Conservation (phyloP, 805 yeast species). For the Metschnikowia matae region DNA sequence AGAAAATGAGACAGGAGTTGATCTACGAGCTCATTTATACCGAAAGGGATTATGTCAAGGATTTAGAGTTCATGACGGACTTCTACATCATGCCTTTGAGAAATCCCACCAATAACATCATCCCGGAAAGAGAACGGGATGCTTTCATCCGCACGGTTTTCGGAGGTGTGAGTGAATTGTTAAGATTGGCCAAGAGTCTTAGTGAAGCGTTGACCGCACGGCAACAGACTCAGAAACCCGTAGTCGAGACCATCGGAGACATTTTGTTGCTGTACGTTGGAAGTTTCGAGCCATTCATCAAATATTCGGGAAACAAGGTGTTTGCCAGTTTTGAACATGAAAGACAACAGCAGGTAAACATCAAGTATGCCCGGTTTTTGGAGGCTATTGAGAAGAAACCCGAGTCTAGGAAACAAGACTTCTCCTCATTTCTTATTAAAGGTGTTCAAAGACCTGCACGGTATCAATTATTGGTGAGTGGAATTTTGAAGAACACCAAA, state of each 20-base stretch:
- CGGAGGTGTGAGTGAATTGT: slow-evolving; percentile 82
- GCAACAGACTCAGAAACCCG: slow-evolving; percentile 75
- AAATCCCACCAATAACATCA: slow-evolving; percentile 66
- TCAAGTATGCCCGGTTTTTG: slow-evolving; percentile 87
- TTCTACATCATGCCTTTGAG: slow-evolving; percentile 90
- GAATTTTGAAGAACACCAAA: slow-evolving; percentile 76
- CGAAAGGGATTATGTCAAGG: slow-evolving; percentile 93
- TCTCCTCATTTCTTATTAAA: slow-evolving; percentile 88
- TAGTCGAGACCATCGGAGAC: slow-evolving; percentile 84
- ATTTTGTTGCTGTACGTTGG: slow-evolving; percentile 80
- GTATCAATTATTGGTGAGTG: slow-evolving; percentile 79
- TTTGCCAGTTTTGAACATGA: slow-evolving; percentile 95
- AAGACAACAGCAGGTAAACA: slow-evolving; percentile 85
- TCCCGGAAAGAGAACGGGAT: slow-evolving; percentile 85
- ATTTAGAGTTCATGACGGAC: slow-evolving; percentile 87
- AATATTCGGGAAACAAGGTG: slow-evolving; percentile 91
- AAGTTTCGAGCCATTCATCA: slow-evolving; percentile 85
- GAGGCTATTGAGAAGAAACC: slow-evolving; percentile 84
- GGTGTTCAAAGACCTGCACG: slow-evolving; percentile 96
- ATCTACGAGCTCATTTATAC: slow-evolving; percentile 92
- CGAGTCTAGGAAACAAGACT: slow-evolving; percentile 83
- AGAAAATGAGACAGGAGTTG: slow-evolving; percentile 89
- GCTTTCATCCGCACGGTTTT: slow-evolving; percentile 89
- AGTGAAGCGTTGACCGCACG: slow-evolving; percentile 87
- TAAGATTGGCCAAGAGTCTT: slow-evolving; percentile 74